Base-by-base conservation (phyloP, 2,329 filamentous ascomycete genomes). In the Lachnellula cervina region DNA sequence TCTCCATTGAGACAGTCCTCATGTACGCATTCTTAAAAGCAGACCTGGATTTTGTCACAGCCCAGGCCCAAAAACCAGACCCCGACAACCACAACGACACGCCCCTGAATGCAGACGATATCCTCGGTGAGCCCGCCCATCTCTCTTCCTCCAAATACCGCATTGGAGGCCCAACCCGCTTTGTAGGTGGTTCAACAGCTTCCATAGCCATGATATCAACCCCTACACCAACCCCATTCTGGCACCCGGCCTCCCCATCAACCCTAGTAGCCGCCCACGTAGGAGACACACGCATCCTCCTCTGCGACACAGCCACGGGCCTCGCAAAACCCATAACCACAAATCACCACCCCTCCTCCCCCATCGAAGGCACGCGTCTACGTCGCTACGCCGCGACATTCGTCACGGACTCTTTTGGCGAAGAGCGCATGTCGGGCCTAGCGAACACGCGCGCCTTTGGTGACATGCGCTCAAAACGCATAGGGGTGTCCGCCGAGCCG, bases 381-480 rank as follows among this genome's bases (percentile, higher is more conserved):
- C 87, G 92, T 45, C 86, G 92, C 49, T 97, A 92, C 69, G 89
- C 91, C 1, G 83, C 88, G 32, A 87, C 87, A 2, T 93, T 97
- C 69, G 87, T 96, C 17, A 94, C 93, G 0, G 94, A 99, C 73
- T 95, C 90, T 35, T 99, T 99, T 71, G 94, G 94, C 68, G 94
- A 99, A 74, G 92, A 97, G 73, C 90, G 94, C 64, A 94, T 99
- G 72, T 86, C 86, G 14, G 93, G 94, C 0, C 80, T 99, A 0
- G 94, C 94, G 64, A 99, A 99, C 74, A 95, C 90, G 34, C 88
- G 94, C 32, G 82, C 94, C 4, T 97, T 99, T 69, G 94, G 94
- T 25, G 94, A 99, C 74, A 90, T 97, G 74, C 81, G 82, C 35
- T 89, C 86, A 55, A 99, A 99, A 74, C 88, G 93, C 52, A 87